Conservation (phyloP, 2,329 filamentous ascomycete genomes). For the Polytolypa hystricis region DNA sequence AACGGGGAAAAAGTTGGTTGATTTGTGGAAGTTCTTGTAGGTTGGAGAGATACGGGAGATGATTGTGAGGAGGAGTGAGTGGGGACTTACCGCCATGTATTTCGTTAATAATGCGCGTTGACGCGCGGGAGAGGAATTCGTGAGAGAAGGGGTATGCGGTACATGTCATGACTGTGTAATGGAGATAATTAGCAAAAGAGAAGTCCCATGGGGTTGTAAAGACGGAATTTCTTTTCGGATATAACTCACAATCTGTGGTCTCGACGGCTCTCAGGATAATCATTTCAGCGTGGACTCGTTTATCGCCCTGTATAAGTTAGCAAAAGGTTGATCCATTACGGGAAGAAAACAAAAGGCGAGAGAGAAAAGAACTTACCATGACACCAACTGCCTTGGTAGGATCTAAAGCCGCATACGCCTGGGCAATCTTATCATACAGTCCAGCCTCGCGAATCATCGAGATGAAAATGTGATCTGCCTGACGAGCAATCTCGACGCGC, state of each 20-base stretch:
- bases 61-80: not conserved
- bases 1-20: no score
- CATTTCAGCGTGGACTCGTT: slow-evolving; percentile 53
- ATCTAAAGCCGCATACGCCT: slow-evolving; percentile 59
- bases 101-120: slow-evolving; percentile 61
- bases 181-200: no score
- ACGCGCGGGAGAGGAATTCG: slow-evolving; percentile 54
- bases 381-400: slow-evolving; percentile 50
- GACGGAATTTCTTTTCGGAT: not conserved
- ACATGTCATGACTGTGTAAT: slow-evolving; percentile 54
- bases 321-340: no score
- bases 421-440: slow-evolving; percentile 48
- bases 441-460: slow-evolving; percentile 34
- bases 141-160: slow-evolving; percentile 56
- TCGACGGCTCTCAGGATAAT: slow-evolving; percentile 51
- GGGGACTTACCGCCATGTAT: slow-evolving; percentile 46
- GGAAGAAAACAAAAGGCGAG: no score
- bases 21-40: no score
- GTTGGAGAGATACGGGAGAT: no score
- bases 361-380: slow-evolving; percentile 15
- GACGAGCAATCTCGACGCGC: slow-evolving; percentile 57
- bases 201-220: no score
- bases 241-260: slow-evolving; percentile 43
- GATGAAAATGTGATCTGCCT: slow-evolving; percentile 38
- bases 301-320: slow-evolving; percentile 44